These are phyloP conservation scores for Colletotrichum endophyticum DNA, from an alignment of 2,329 filamentous ascomycete genomes.

Conservation along the genomic window DNA sequence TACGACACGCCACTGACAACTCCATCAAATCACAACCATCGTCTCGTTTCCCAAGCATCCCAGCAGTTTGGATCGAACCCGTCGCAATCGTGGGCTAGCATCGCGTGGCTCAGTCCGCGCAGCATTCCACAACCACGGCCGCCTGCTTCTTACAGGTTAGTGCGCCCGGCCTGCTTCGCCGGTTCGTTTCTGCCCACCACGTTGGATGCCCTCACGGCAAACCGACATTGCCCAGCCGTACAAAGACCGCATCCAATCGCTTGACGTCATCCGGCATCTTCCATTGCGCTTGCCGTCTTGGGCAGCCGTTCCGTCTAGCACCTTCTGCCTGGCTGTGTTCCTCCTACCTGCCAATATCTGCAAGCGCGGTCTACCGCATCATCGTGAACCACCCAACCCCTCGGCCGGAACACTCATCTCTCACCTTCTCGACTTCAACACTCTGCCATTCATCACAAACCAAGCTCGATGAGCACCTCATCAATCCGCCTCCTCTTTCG, in stretches of 20 bases:
- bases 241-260: background rate
- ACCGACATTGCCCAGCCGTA: background rate
- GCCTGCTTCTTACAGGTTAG: background rate
- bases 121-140: background rate
- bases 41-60: background rate
- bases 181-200: background rate
- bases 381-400: background rate
- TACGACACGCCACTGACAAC: background rate
- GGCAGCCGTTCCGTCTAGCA: background rate
- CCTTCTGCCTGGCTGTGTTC: background rate
- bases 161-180: background rate
- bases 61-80: background rate
- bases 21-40: background rate
- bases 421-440: background rate
- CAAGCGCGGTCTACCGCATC: background rate
- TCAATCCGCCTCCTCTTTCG: background rate
- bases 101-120: background rate
- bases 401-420: background rate
- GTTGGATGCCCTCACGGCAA: background rate
- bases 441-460: too few relatives aligned
- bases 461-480: background rate
- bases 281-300: background rate
- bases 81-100: background rate
- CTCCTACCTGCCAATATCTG: background rate
- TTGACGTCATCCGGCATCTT: conserved; percentile 10